Base-by-base conservation (phyloP, 164 flowering plant species). In the Aristolochia fimbriata region DNA sequence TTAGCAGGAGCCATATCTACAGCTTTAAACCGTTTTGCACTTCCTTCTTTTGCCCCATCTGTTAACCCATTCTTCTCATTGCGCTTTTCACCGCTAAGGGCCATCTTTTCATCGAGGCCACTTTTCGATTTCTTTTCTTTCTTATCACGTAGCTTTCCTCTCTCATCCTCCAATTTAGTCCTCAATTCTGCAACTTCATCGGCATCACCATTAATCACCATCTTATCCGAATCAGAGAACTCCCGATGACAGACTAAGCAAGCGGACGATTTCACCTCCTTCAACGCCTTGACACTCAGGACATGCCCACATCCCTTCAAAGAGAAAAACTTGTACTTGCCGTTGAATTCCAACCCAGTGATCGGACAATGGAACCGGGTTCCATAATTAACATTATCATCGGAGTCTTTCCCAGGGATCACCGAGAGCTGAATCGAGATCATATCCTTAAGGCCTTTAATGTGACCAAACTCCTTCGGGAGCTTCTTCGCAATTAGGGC, bases 401-500 rank as follows among this genome's bases (percentile, higher is more conserved):
- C 71, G 0, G 62, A 53, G 21, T 66, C 74, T 51, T 45, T 56
- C 3, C 86, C 86, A 0, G 86, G 84, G 60, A 83, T 69, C 47
- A 21, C 21, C 2, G 83, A 63, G 50, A 90, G 66, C 65, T 78
- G 67, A 23, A 87, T 72, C 14, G 78, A 62, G 14, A 88, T 70
- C 97, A 90, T 86, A 72, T 90, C 98, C 68, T 80, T 93, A 70
- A 90, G 74, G 17, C 97, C 98, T 80, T 74, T 90, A 14, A 93
- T 81, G 66, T 90, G 75, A 47, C 79, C 71, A 67, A 87, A 93
- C 59, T 57, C 81, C 71, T 76, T 82, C 1, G 94, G 96, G 69
- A 93, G 62, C 31, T 75, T 90, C 81, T 85, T 93, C 45, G 71
- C 77, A 65, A 93, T 47, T 62, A 93, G 71, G 0, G 78, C 92